phyloP scores from a whole-genome alignment of 495 filamentous ascomycete genomes.

The Penicillium dipodomyicola region DNA sequence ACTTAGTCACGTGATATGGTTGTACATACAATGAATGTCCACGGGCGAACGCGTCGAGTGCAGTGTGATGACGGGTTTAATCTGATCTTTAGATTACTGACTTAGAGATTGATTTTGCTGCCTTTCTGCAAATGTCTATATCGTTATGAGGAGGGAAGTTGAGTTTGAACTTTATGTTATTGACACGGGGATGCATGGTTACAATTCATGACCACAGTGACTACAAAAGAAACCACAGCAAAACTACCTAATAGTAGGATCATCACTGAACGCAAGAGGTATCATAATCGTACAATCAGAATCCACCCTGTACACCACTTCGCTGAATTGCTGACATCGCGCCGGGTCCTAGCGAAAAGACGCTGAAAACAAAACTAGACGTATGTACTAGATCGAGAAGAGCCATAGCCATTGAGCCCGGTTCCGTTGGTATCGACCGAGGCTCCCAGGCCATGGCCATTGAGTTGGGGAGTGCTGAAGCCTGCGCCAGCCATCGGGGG shows the following conservation, averaged over 20 bases:
- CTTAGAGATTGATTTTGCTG: not conserved
- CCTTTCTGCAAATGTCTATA: not conserved
- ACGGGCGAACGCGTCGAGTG: not conserved
- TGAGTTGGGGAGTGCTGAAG: conserved; percentile 23
- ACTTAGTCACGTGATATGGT: conserved; percentile 10
- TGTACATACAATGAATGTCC: not conserved
- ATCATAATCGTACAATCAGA: conserved; percentile 54
- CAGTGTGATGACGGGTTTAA: not conserved
- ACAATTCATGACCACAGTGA: conserved; percentile 1
- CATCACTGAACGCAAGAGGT: conserved; percentile 42
- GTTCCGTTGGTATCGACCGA: conserved; percentile 29
- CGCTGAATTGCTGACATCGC: conserved; percentile 24
- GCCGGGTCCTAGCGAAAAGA: conserved; percentile 27
- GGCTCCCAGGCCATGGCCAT: conserved; percentile 32
- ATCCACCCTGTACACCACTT: conserved; percentile 38
- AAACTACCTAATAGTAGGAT: conserved; percentile 28
- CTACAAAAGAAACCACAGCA: not conserved
- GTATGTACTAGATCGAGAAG: conserved; percentile 48
- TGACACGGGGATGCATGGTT: not conserved
- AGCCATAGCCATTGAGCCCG: conserved; percentile 38
- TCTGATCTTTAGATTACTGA: not conserved
- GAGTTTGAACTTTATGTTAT: not conserved
- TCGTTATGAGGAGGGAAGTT: not conserved
- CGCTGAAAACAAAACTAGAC: conserved; percentile 37
- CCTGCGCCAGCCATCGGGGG: conserved; percentile 18